Evolutionary conservation across 2,329 filamentous ascomycete genomes (phyloP).

Genomic region (Aspergillus terreus): DNA sequence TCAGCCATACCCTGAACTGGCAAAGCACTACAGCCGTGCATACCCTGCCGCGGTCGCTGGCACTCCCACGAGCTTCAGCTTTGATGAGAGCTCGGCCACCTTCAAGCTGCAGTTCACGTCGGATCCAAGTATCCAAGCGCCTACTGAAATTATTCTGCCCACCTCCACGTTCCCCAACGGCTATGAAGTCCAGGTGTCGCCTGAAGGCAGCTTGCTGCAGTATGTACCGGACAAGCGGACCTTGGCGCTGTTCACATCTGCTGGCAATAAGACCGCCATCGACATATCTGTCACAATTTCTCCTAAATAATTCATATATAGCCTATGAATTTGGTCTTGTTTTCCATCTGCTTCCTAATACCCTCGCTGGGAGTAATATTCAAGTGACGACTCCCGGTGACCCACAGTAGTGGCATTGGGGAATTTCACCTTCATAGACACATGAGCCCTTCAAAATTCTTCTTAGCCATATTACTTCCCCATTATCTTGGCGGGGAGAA

Average conservation of each 20-base stretch:
- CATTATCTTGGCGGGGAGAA: no score
- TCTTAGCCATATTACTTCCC: no score
- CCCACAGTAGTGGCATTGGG: no score
- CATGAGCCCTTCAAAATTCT: no score
- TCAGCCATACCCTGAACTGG: conserved; percentile 9
- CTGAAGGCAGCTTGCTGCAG: conserved; percentile 7
- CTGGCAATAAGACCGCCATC: neutral
- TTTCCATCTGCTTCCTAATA: no score
- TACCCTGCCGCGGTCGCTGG: conserved; percentile 11
- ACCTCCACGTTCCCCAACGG: conserved; percentile 10
- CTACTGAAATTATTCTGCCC: conserved; percentile 10
- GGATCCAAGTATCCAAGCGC: conserved; percentile 8
- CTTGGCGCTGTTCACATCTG: conserved; percentile 14
- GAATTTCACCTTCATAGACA: no score
- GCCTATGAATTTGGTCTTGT: no score
- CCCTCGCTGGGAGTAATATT: no score
- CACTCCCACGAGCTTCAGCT: conserved; percentile 7
- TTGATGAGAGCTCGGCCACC: conserved; percentile 8
- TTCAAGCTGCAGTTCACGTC: conserved; percentile 10
- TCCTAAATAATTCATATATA: neutral
- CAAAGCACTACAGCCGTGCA: conserved; percentile 12
- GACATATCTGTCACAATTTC: conserved; percentile 3
- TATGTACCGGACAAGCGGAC: conserved; percentile 9
- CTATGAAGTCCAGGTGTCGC: conserved; percentile 7
- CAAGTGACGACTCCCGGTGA: no score